These are phyloP conservation scores for Pholiota adiposa DNA, from an alignment of 1,284 basidiomycete species.

Conservation along the genomic window DNA sequence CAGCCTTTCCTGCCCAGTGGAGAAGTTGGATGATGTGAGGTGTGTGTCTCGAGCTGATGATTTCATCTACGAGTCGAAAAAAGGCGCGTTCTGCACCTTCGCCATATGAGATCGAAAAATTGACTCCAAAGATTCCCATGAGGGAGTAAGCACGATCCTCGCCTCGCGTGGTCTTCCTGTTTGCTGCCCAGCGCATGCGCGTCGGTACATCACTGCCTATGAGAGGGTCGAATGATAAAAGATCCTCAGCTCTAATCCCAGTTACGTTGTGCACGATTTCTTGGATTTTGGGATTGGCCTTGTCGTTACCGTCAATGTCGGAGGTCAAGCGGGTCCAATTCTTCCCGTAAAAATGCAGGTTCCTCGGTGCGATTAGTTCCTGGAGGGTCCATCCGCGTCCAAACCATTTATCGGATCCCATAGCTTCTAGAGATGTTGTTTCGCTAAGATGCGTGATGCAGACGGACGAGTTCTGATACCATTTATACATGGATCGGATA, in stretches of 20 bases:
- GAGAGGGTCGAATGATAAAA: not conserved
- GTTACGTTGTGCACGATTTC: not conserved
- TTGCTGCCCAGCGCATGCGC: not conserved
- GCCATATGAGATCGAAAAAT: not conserved
- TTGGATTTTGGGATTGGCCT: not conserved
- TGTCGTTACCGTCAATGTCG: not conserved
- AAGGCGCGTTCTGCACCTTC: not conserved
- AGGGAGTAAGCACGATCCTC: slow-evolving; percentile 4
- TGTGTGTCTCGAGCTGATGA: not conserved
- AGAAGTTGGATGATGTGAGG: not conserved
- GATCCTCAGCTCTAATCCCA: not conserved
- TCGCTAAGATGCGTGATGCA: slow-evolving; percentile 2
- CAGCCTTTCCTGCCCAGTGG: not conserved
- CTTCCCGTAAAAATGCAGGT: not conserved
- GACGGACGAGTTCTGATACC: not conserved
- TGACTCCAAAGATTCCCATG: not conserved
- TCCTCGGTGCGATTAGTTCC: not conserved
- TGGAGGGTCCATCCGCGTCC: slow-evolving; percentile 5
- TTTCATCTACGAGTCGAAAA: not conserved
- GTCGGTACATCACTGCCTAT: not conserved
- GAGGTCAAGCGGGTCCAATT: not conserved
- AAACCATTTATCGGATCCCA: not conserved
- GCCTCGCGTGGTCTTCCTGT: not conserved
- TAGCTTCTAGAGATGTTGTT: not conserved
- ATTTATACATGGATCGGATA: slow-evolving; percentile 6